Evolutionary conservation across 2,329 filamentous ascomycete genomes (phyloP), one percentile per base, ranked within the genome.

Genomic region (Beauveria australis): DNA sequence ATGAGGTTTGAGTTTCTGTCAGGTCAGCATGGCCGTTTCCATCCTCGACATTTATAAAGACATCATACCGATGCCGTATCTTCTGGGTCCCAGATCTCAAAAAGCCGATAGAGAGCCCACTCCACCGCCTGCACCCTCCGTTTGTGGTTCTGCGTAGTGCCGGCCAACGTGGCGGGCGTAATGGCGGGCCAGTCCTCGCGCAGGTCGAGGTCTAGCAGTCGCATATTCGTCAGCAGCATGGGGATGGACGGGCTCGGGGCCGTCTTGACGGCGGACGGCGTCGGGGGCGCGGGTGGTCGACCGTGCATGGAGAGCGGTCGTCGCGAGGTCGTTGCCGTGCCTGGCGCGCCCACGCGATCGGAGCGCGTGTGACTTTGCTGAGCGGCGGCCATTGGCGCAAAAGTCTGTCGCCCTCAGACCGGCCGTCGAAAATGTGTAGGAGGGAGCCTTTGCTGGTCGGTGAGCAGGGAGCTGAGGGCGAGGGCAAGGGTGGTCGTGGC

Each of bases 51-150:
- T n/a, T 12, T 5, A 14, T 19, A 8, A 26, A 6, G 1, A n/a
- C 6, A 19, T 91, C 90, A 76, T 88, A 88, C 90, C 76, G 88
- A 87, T 64, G 83, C 82, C 19, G 92, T 84, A 67, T 90, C 88
- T 12, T 88, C 83, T 0, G 84, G 82, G 69, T 97, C 89, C 88
- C 91, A 97, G 3, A 95, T 76, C 43, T 82, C 80, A 72, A 96
- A 96, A 16, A 99, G 81, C 56, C 90, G 87, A 73, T 89, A 96
- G n/a, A 97, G 78, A 0, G 88, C 85, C 91, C 93, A 97, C 77
- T 99, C 94, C 43, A 92, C 85, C 62, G 85, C 85, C 67, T 89
- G 86, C 43, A 96, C 86, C 58, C 93, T 85, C 72, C 88, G 88
- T 75, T 93, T 94, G 73, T 93, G 89, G 58, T 89, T 89, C 64